A percentile compares a stretch with the other conserved stretches of the same genome.
Conservation (phyloP, 352 stramenopile species). For the Blastocystis sp. region DNA sequence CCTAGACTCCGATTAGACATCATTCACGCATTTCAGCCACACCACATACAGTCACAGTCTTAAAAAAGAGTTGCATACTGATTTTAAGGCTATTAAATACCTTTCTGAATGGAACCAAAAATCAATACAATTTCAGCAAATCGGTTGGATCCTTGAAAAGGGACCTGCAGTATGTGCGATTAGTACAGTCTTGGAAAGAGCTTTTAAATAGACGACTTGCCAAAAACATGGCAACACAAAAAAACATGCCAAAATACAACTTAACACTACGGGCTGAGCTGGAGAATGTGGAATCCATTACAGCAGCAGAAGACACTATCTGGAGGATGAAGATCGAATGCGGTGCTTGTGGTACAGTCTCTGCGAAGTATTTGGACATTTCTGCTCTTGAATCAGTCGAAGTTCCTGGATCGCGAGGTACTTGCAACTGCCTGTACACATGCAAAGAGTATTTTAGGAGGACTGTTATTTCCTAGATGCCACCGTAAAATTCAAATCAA, state of each 20-base stretch:
- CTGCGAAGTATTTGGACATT: background rate
- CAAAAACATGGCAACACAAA: no score
- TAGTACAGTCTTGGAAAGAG: no score
- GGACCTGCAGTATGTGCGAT: no score
- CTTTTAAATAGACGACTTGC: no score
- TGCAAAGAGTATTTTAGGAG: background rate
- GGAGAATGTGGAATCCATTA: slow-evolving; percentile 55
- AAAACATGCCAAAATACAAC: background rate
- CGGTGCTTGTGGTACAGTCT: background rate
- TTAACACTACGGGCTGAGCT: slow-evolving; percentile 13
- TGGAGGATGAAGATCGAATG: slow-evolving; percentile 40
- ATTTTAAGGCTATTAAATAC: background rate
- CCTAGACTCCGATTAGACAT: background rate
- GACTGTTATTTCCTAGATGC: background rate
- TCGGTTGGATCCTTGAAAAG: no score
- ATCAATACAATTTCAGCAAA: no score
- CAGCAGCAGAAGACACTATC: background rate
- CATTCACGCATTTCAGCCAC: background rate
- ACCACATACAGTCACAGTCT: slow-evolving; percentile 30
- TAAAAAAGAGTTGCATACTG: slow-evolving; percentile 53
- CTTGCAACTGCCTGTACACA: slow-evolving; percentile 48
- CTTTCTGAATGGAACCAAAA: background rate
- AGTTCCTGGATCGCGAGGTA: background rate
- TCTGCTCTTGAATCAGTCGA: background rate
- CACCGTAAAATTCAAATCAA: slow-evolving; percentile 3